These are phyloP conservation scores for Epichloe hybrida DNA, from an alignment of 2,329 filamentous ascomycete species.

Conservation along the genomic window DNA sequence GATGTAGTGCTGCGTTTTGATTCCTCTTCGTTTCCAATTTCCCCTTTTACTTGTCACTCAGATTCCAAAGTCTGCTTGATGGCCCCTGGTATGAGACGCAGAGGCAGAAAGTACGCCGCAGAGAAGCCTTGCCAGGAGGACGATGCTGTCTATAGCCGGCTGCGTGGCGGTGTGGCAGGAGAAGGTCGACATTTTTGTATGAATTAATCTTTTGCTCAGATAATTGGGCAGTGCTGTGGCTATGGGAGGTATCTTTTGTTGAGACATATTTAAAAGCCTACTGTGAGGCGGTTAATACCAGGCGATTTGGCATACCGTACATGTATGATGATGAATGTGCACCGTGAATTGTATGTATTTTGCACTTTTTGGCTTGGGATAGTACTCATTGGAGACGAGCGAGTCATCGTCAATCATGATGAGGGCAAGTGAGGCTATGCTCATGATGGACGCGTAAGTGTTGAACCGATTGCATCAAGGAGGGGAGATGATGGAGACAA, in stretches of 20 bases:
- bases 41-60: not conserved
- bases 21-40: not conserved
- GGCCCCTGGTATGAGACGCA: not conserved
- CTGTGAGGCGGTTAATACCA: not conserved
- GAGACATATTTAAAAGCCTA: not conserved
- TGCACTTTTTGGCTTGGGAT: not conserved
- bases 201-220: slow-evolving; percentile 9
- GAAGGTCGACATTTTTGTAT: slow-evolving; percentile 7
- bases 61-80: not conserved
- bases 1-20: slow-evolving; percentile 1
- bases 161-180: not conserved
- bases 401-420: no score
- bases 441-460: no score
- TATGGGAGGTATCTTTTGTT: slow-evolving; percentile 1
- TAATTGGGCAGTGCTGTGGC: not conserved
- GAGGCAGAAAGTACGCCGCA: not conserved
- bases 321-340: not conserved
- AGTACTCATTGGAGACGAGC: not conserved
- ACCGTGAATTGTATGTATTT: not conserved
- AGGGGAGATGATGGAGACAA: no score
- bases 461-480: no score
- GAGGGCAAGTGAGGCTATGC: no score
- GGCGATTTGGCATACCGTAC: not conserved
- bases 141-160: not conserved
- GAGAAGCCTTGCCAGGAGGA: not conserved